phyloP scores from a whole-genome alignment of 441 rosid genomes.

The Breynia disticha region DNA sequence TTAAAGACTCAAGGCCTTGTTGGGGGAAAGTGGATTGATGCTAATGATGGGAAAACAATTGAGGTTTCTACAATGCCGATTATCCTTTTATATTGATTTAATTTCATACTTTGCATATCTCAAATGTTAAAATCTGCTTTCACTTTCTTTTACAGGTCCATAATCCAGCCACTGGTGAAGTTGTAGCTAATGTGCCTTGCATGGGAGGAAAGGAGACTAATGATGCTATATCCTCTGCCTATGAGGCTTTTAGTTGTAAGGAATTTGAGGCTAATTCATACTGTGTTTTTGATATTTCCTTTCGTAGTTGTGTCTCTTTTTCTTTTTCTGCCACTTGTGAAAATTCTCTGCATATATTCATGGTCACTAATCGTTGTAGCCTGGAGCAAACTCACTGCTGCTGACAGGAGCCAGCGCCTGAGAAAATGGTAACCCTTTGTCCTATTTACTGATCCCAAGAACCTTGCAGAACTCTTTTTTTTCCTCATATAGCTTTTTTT shows the following conservation, averaged over 20 bases:
- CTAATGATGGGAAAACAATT: conserved; percentile 62
- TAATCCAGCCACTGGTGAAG: conserved; percentile 88
- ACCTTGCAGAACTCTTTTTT: not conserved
- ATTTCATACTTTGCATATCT: not conserved
- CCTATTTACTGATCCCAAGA: no score
- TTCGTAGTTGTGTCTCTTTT: no score
- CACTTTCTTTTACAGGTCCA: conserved; percentile 41
- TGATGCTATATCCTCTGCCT: conserved; percentile 83
- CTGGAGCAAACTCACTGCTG: conserved; percentile 85
- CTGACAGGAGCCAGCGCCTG: conserved; percentile 70
- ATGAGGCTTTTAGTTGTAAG: conserved; percentile 62
- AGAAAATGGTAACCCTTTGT: conserved; percentile 54
- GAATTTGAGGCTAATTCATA: not conserved
- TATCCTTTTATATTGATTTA: not conserved
- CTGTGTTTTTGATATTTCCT: not conserved
- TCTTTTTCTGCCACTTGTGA: not conserved
- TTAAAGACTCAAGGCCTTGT: conserved; percentile 64
- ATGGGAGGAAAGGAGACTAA: conserved; percentile 83
- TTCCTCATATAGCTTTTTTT: conserved; percentile 8
- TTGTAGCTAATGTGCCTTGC: conserved; percentile 60
- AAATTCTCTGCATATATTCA: conserved; percentile 7
- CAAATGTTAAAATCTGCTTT: no score
- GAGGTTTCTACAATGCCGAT: not conserved
- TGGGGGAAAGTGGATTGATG: conserved; percentile 82
- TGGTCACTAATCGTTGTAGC: conserved; percentile 30